Percentiles rank a stretch among this genome's conserved stretches.
Evolutionary conservation across 192 early-diverging fungal species (phyloP).

Genomic region (Coemansia sp.): DNA sequence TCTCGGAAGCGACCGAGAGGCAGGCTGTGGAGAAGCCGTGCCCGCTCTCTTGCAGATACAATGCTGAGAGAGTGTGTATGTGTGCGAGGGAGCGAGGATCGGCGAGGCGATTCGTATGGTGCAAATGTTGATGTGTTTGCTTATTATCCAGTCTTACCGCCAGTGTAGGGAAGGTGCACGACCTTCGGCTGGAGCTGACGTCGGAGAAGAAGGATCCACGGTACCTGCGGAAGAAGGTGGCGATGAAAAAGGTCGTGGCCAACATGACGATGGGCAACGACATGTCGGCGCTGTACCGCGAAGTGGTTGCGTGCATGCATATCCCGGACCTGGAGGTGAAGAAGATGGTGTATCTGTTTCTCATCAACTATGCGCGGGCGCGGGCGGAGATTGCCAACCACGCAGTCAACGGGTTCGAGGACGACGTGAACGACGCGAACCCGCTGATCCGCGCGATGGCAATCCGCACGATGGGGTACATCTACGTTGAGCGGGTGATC

Average conservation of each 20-base stretch:
- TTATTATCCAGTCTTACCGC: no score
- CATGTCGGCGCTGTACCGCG: conserved; percentile 89
- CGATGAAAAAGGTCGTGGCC: conserved; percentile 93
- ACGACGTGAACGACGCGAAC: conserved; percentile 92
- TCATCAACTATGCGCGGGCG: conserved; percentile 97
- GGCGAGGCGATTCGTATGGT: no score
- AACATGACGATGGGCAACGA: conserved; percentile 99
- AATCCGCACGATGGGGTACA: conserved; percentile 97
- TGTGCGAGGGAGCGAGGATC: no score
- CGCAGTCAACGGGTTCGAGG: conserved; percentile 97
- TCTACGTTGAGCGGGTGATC: conserved; percentile 91
- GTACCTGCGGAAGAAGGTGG: conserved; percentile 75
- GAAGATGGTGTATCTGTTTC: conserved; percentile 95
- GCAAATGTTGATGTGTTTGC: no score
- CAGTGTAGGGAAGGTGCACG: conserved; percentile 86
- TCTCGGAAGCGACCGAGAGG: no score
- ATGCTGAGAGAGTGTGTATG: no score
- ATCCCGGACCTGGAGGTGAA: conserved; percentile 95
- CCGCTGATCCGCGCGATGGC: conserved; percentile 93
- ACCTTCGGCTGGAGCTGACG: conserved; percentile 79
- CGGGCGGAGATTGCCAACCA: conserved; percentile 96
- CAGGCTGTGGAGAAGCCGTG: no score
- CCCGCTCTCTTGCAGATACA: no score
- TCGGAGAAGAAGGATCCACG: conserved; percentile 82
- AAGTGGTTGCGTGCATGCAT: conserved; percentile 89